Evolutionary conservation across 148 eudicot genomes (phyloP).

Genomic region (Tetragonia tetragonoides): DNA sequence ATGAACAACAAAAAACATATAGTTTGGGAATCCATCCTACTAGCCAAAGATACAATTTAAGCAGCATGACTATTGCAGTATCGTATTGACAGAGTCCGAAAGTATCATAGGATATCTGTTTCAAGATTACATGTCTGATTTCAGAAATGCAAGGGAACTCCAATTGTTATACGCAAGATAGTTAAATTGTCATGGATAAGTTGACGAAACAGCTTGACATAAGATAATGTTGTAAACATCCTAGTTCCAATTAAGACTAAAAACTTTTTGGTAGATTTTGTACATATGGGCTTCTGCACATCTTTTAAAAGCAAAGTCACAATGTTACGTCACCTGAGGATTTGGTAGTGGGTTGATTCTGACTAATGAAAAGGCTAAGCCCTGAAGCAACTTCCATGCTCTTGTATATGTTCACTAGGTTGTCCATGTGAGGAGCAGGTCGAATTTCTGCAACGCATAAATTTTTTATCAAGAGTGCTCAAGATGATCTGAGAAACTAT

Average conservation of each 20-base stretch:
- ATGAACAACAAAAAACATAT: neutral
- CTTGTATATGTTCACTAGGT: constrained; percentile 79
- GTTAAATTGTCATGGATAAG: too few species aligned
- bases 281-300: neutral
- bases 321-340: constrained; percentile 35
- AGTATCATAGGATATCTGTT: neutral
- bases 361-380: constrained; percentile 56
- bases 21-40: neutral
- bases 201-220: too few species aligned
- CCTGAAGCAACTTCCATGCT: constrained; percentile 83
- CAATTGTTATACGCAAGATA: too few species aligned
- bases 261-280: too few species aligned
- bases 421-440: constrained; percentile 98
- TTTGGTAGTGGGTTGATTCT: constrained; percentile 37
- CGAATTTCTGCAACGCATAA: constrained; percentile 60
- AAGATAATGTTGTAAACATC: too few species aligned
- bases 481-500: neutral
- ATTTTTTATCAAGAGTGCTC: constrained; percentile 1
- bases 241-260: too few species aligned
- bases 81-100: neutral
- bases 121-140: neutral
- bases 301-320: neutral
- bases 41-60: neutral
- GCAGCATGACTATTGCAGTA: neutral
- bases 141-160: neutral